A percentile compares a stretch with the other conserved stretches of the same genome.
phyloP scores from a whole-genome alignment of 768 basidiomycete genomes.

The Pleurotus djamor region DNA sequence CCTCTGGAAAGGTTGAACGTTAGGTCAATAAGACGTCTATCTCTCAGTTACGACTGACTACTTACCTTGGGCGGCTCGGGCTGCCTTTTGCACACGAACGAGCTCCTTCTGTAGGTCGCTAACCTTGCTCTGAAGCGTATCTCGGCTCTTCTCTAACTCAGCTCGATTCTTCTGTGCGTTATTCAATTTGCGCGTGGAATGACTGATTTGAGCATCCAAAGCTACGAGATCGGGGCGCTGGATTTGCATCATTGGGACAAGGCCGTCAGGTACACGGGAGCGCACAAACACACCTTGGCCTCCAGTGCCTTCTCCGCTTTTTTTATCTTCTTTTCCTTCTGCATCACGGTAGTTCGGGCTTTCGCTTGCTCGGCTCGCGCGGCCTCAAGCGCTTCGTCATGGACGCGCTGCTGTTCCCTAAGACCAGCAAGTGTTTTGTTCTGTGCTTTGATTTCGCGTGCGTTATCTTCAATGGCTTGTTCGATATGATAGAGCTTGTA shows the following conservation, averaged over 20 bases:
- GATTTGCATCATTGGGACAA: too few species aligned
- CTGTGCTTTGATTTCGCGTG: slow-evolving; percentile 65
- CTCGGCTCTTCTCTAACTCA: slow-evolving; percentile 57
- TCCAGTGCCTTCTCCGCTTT: slow-evolving; percentile 89
- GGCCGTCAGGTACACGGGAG: too few species aligned
- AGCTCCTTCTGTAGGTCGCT: slow-evolving; percentile 63
- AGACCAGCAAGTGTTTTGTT: slow-evolving; percentile 71
- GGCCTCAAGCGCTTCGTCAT: slow-evolving; percentile 69
- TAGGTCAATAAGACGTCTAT: too few species aligned
- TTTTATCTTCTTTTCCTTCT: slow-evolving; percentile 86
- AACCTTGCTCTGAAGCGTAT: slow-evolving; percentile 45
- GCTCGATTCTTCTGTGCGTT: slow-evolving; percentile 65
- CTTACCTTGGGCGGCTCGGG: slow-evolving; percentile 79
- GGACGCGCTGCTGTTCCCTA: slow-evolving; percentile 63
- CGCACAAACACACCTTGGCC: slow-evolving; percentile 53
- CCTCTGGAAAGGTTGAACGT: slow-evolving; percentile 44
- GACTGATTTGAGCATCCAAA: slow-evolving; percentile 84
- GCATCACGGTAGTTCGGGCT: slow-evolving; percentile 70
- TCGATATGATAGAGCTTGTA: slow-evolving; percentile 93
- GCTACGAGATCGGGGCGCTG: slow-evolving; percentile 86
- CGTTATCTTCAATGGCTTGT: slow-evolving; percentile 72
- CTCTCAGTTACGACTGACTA: neutral
- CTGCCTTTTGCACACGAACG: slow-evolving; percentile 59
- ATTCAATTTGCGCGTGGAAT: slow-evolving; percentile 74
- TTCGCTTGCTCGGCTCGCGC: slow-evolving; percentile 82